Evolutionary conservation across 1,139 yeast species (phyloP), one percentile per base, ranked within the genome.

Genomic region (Martiniozyma asiatica): DNA sequence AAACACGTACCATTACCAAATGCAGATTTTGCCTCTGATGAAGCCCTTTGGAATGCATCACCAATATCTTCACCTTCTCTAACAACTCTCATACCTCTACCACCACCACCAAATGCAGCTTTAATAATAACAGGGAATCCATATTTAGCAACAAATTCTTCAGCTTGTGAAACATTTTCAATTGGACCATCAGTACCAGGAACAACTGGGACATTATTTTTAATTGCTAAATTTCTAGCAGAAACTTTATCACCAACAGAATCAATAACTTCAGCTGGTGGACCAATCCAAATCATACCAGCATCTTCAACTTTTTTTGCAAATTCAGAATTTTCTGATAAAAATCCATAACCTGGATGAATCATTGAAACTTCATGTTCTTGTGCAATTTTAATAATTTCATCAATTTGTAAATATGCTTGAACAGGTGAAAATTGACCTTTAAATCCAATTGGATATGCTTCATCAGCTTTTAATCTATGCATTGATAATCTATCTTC

Each of bases 51-150:
- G 63, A 89, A 89, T 22, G 97, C 97, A 56, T 89, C 97, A 31
- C 57, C 76, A 40, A 89, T 74, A 53, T 78, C 85, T 45, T 89
- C 98, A 46, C 96, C 97, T 57, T 89, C 96, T 53, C 93, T 70
- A 30, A 92, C 98, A 32, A 89, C 97, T 63, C 98, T 77, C 98
- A 89, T 89, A 67, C 98, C 98, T 61, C 98, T 77, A 52, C 99
- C 98, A 67, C 98, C 98, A 62, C 98, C 98, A 57, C 99, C 98
- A 53, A 81, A 89, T 26, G 98, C 98, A 26, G 99, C 98, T 62
- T 89, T 89, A 59, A 89, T 87, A 56, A 89, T 89, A 30, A 89
- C 97, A 8, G 99, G 99, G 60, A 56, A 87, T 16, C 99, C 98
- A 56, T 87, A 68, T 57, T 82, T 50, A 25, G 63, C 70, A 21